Evolutionary conservation across 805 yeast species (phyloP).

Genomic region (Candida corydali): DNA sequence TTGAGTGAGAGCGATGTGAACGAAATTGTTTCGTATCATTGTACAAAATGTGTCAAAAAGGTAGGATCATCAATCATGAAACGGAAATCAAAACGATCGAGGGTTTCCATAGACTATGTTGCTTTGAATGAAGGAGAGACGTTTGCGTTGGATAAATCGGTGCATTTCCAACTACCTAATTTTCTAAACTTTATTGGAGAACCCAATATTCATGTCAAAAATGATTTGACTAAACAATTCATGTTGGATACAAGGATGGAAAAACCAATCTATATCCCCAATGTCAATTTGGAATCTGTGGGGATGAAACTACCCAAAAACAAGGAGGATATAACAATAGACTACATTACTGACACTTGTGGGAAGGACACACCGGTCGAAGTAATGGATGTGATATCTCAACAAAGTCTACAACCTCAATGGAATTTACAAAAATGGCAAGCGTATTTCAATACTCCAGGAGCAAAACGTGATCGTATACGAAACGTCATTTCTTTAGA

Average conservation of each 20-base stretch:
- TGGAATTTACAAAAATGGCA: slow-evolving; percentile 77
- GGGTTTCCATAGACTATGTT: slow-evolving; percentile 63
- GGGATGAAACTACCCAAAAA: slow-evolving; percentile 54
- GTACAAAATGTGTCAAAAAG: slow-evolving; percentile 40
- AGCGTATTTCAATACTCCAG: slow-evolving; percentile 53
- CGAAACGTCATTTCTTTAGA: slow-evolving; percentile 82
- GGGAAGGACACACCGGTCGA: slow-evolving; percentile 66
- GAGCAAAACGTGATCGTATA: slow-evolving; percentile 54
- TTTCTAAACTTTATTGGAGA: slow-evolving; percentile 25
- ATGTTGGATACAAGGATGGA: slow-evolving; percentile 28
- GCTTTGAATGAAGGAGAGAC: slow-evolving; percentile 74
- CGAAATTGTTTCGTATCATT: slow-evolving; percentile 49
- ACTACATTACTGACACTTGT: slow-evolving; percentile 50
- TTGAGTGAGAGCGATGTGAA: slow-evolving; percentile 31
- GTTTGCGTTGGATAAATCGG: slow-evolving; percentile 41
- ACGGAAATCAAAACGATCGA: slow-evolving; percentile 52
- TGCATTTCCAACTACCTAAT: slow-evolving; percentile 49
- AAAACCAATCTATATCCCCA: slow-evolving; percentile 46
- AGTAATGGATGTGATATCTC: slow-evolving; percentile 88
- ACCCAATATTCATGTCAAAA: slow-evolving; percentile 21
- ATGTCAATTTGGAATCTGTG: slow-evolving; percentile 21
- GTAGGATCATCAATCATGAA: slow-evolving; percentile 49
- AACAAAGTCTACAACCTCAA: slow-evolving; percentile 53
- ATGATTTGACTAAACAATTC: slow-evolving; percentile 31
- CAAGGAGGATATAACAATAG: slow-evolving; percentile 42